phyloP scores from a whole-genome alignment of 768 basidiomycete genomes.

The Amanita muscaria region DNA sequence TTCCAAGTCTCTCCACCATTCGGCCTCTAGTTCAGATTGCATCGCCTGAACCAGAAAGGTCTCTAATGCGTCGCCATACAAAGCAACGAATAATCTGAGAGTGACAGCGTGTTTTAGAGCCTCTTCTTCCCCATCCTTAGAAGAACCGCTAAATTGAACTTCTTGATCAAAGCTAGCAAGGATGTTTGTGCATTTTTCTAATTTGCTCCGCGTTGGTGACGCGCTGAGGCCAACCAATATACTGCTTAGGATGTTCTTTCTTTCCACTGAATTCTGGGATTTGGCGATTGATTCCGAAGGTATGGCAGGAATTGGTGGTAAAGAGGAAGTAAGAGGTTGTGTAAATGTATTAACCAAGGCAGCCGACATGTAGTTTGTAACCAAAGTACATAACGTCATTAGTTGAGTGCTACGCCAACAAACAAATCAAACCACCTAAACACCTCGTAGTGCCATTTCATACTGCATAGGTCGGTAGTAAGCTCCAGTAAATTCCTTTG shows the following conservation, averaged over 20 bases:
- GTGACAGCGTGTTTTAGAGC: constrained; percentile 36
- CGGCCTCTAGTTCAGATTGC: constrained; percentile 63
- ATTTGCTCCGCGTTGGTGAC: not conserved
- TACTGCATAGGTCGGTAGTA: constrained; percentile 29
- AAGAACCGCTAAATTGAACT: not conserved
- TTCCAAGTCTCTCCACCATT: constrained; percentile 78
- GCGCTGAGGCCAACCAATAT: constrained; percentile 2
- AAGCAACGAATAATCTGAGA: constrained; percentile 39
- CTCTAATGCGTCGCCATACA: constrained; percentile 64
- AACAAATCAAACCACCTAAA: constrained; percentile 82
- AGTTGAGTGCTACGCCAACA: constrained; percentile 23
- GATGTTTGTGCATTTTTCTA: constrained; percentile 1
- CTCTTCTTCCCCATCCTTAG: constrained; percentile 24
- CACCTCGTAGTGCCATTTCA: constrained; percentile 95
- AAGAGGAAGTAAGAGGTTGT: not conserved
- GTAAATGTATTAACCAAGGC: constrained; percentile 6
- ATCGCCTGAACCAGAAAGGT: constrained; percentile 57
- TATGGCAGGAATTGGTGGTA: not conserved
- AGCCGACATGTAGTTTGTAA: not conserved
- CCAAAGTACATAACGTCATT: not conserved
- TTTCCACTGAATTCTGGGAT: not conserved
- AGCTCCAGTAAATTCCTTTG: not conserved
- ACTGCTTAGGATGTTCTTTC: not conserved
- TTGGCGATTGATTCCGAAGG: not conserved
- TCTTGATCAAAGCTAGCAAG: not conserved